A percentile compares a stretch with the other conserved stretches of the same genome.
These are phyloP conservation scores for Lachancea waltii DNA, from an alignment of 805 yeast species.

Conservation along the genomic window DNA sequence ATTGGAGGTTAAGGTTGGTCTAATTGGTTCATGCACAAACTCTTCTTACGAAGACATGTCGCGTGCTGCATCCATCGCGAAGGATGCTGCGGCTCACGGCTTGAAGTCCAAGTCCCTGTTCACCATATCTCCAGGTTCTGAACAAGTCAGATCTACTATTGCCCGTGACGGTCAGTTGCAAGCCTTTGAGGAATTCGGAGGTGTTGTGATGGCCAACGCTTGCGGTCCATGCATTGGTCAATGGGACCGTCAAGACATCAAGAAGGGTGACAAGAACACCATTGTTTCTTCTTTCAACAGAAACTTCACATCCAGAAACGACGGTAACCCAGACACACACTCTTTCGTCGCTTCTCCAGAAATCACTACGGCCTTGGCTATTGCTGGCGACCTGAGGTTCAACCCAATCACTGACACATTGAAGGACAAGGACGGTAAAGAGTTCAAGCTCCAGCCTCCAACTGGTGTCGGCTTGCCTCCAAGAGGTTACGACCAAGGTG, in stretches of 20 bases:
- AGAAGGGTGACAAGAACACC: constrained; percentile 93
- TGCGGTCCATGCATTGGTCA: constrained; percentile 99
- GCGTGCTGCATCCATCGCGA: constrained; percentile 87
- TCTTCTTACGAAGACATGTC: constrained; percentile 98
- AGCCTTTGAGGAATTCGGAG: constrained; percentile 87
- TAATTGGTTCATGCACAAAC: constrained; percentile 98
- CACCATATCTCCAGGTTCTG: constrained; percentile 97
- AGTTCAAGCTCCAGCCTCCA: constrained; percentile 84
- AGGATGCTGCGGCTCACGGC: constrained; percentile 87
- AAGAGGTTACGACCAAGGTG: constrained; percentile 88
- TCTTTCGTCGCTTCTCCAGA: constrained; percentile 97
- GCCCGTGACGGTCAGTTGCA: constrained; percentile 91
- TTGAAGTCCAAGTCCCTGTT: constrained; percentile 85
- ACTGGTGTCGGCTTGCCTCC: constrained; percentile 85
- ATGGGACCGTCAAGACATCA: constrained; percentile 93
- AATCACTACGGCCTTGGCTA: constrained; percentile 89
- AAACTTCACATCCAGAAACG: constrained; percentile 96
- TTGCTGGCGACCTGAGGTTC: constrained; percentile 93
- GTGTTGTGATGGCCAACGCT: constrained; percentile 91
- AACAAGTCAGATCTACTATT: constrained; percentile 96
- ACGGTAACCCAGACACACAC: constrained; percentile 96
- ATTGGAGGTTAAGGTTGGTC: constrained; percentile 82
- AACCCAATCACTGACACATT: constrained; percentile 91
- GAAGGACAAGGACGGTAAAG: constrained; percentile 82
- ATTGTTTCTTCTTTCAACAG: constrained; percentile 97